Evolutionary conservation across 495 filamentous ascomycete species (phyloP), one percentile per base, ranked within the genome.

Genomic region (Ascobolus immersus): DNA sequence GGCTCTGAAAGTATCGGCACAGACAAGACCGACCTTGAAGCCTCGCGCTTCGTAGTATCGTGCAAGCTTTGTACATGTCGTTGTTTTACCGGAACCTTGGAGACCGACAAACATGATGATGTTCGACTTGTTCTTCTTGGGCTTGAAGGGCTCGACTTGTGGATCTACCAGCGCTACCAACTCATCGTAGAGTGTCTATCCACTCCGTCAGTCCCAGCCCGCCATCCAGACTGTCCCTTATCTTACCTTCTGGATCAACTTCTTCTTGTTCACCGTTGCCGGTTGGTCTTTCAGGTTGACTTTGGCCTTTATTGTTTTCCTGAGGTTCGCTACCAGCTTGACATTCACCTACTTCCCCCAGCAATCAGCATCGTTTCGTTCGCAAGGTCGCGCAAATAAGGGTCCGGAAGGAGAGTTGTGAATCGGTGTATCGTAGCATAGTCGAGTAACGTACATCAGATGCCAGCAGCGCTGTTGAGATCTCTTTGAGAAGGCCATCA

Each of bases 21-120:
- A 99, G 18, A 99, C 89, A 6, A 99, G 62, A 42, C 82, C 86
- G 7, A 79, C 68, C 51, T 78, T 81, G 67, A 99, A 91, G 8
- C 86, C 89, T 23, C 86, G 70, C 18, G 72, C 75, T 50, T 89
- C 77, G 56, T 94, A 99, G 59, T 89, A 81, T 35, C 89, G 62
- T 22, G 86, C 86, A 23, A 99, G 62, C 53, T 99, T 99, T 19
- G 86, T 99, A 61, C 86, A 99, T 1, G 82, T 84, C 1, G 86
- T 99, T 6, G 86, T 99, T 52, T 99, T 99, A 49, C 86, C 86
- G 10, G 82, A 73, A 57, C 86, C 86, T 50, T 99, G 86, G 27
- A 99, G 59, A 50, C 86, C 86, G 37, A 99, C 89, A 44, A 99
- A 93, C 86, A 99, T 99, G 50, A 99, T 92, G 43, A 94, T 76